These are phyloP conservation scores for Cordyceps pruinosa DNA, from an alignment of 2,329 filamentous ascomycete genomes.

Conservation along the genomic window DNA sequence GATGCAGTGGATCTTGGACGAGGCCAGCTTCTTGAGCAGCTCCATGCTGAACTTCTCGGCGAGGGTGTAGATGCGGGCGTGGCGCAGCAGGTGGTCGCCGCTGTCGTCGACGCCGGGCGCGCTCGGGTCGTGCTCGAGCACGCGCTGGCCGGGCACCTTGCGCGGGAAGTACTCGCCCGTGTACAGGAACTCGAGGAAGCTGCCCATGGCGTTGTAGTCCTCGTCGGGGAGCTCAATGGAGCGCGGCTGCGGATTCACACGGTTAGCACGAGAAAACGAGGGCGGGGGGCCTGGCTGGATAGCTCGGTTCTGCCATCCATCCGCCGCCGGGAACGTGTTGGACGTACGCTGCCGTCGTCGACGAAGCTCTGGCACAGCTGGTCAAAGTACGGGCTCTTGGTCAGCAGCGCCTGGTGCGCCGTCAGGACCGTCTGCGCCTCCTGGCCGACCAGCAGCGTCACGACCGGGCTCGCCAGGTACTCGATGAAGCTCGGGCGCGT, in stretches of 20 bases:
- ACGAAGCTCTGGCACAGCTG: conserved; percentile 55
- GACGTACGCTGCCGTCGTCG: conserved; percentile 53
- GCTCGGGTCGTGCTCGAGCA: conserved; percentile 62
- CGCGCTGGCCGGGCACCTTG: conserved; percentile 54
- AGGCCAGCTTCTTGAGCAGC: conserved; percentile 67
- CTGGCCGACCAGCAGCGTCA: conserved; percentile 59
- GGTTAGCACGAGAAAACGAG: neutral
- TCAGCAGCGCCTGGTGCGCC: conserved; percentile 72
- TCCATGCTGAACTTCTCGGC: conserved; percentile 69
- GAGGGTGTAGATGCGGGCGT: conserved; percentile 84
- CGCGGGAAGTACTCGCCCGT: conserved; percentile 61
- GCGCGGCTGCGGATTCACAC: conserved; percentile 39
- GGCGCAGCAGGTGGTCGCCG: conserved; percentile 79
- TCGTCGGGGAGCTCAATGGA: conserved; percentile 55
- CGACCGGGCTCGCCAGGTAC: conserved; percentile 62
- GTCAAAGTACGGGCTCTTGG: conserved; percentile 67
- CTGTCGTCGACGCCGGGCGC: conserved; percentile 63
- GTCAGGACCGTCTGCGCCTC: conserved; percentile 60
- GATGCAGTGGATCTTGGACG: conserved; percentile 87
- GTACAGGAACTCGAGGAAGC: conserved; percentile 36
- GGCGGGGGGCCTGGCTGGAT: neutral
- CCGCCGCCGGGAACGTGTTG: neutral
- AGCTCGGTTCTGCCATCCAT: neutral
- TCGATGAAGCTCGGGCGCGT: conserved; percentile 42
- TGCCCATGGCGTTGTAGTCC: conserved; percentile 29